Evolutionary conservation across 192 early-diverging fungal genomes (phyloP), one percentile per base, ranked within the genome.

Genomic region (Geranomyces variabilis): DNA sequence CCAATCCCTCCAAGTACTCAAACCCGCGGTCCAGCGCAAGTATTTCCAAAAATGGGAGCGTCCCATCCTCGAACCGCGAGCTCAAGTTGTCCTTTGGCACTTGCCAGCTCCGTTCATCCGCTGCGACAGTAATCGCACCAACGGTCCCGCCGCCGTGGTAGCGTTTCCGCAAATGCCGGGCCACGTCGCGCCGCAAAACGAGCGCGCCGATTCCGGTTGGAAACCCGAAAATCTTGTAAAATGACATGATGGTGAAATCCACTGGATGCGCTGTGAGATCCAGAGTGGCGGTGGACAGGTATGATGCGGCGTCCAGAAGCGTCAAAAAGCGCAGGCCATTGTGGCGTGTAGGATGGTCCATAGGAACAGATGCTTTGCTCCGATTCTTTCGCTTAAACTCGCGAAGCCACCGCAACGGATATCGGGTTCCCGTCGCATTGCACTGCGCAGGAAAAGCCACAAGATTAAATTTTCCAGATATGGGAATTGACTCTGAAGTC

Each of bases 191-290:
- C 57, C 85, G 79, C 30, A 94, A 73, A 14, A 95, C 75, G 45
- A 95, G 81, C 4, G 84, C 91, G 33, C 93, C 93, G 6, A 95
- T 67, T 1, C 93, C 92, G 22, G 92, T 93, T 8, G 93, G 93
- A 51, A 88, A 90, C 12, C 93, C 93, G 79, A 95, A 93, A 46
- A 93, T 84, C 71, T 95, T 95, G 86, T 95, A 94, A 77, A 95
- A 92, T 7, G 91, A 93, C 41, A 94, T 36, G 8, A 81, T 82
- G 5, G 88, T 72, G 77, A 93, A 94, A 65, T 93, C 91, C 1
- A 73, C 55, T 0, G 68, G 63, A 26, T 80, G 74, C n/a, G 71
- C 63, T 24, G 79, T 74, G 0, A 94, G 83, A 22, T 85, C 79
- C 26, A 93, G 77, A 8, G 79, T 79, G 17, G 86, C 74, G n/a